Conservation (phyloP, 2,329 filamentous ascomycete genomes). For the Tolypocladium amazonense region DNA sequence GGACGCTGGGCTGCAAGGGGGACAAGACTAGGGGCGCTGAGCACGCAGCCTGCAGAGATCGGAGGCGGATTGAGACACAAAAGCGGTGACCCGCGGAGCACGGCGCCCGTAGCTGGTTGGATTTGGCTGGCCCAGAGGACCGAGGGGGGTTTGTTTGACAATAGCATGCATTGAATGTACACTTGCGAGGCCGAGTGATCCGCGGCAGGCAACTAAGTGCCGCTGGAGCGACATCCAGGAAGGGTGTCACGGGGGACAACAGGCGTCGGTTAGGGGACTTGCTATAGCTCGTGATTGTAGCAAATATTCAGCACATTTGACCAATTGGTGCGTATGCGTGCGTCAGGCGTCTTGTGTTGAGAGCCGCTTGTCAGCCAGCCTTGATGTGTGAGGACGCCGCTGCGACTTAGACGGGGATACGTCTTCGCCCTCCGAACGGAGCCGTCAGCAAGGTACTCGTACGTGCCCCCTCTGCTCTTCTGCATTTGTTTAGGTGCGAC, state of each 20-base stretch:
- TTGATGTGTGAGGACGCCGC: background rate
- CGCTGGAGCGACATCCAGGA: background rate
- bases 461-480: too few relatives aligned
- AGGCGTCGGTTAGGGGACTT: background rate
- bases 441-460: too few relatives aligned
- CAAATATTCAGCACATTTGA: background rate
- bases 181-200: background rate
- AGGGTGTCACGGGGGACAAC: background rate
- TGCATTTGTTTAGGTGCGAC: too few relatives aligned
- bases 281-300: background rate
- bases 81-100: background rate
- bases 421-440: too few relatives aligned
- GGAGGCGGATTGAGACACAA: background rate
- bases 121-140: background rate
- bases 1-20: background rate
- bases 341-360: background rate
- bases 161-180: background rate
- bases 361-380: background rate
- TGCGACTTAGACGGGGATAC: too few relatives aligned
- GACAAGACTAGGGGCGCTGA: background rate
- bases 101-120: background rate
- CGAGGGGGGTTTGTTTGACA: background rate
- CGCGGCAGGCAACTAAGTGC: background rate
- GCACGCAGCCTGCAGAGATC: background rate
- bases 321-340: background rate